Percentiles rank a stretch among this genome's conserved stretches.
phyloP scores from a whole-genome alignment of 176 grass and related monocot genomes.

The Musa itinerans region DNA sequence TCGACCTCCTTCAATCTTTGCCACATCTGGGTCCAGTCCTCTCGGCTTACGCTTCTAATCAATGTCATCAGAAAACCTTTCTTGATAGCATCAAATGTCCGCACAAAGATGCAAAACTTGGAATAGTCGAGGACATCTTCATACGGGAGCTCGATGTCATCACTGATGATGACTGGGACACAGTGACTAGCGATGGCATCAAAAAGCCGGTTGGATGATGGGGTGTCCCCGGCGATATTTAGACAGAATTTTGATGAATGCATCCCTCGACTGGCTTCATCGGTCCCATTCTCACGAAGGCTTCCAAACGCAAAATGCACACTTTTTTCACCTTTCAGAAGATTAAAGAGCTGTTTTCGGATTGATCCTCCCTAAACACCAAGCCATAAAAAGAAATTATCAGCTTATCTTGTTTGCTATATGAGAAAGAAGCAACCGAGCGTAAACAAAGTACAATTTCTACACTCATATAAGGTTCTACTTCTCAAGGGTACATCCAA shows the following conservation, averaged over 20 bases:
- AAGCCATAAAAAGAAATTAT: too few species aligned
- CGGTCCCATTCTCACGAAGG: background rate
- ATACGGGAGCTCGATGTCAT: background rate
- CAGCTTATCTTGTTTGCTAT: background rate
- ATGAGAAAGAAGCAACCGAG: background rate
- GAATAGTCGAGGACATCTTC: conserved; percentile 10
- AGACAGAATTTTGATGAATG: conserved; percentile 14
- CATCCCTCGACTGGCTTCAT: background rate
- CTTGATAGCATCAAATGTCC: background rate
- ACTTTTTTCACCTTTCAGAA: background rate
- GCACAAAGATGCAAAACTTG: conserved; percentile 9
- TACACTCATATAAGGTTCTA: background rate
- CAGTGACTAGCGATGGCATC: conserved; percentile 10
- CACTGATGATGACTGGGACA: conserved; percentile 5
- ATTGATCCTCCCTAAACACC: background rate
- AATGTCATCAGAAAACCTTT: background rate
- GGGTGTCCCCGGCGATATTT: background rate
- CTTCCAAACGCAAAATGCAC: background rate
- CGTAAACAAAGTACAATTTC: background rate
- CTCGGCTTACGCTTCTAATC: background rate
- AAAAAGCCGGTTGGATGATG: conserved; percentile 5
- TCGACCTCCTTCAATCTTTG: background rate
- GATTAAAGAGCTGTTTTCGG: background rate
- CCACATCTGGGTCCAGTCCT: conserved; percentile 6
- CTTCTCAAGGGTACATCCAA: background rate